phyloP scores from a whole-genome alignment of 2,329 filamentous ascomycete species.

The Cladosporium austrohemisphaericum region DNA sequence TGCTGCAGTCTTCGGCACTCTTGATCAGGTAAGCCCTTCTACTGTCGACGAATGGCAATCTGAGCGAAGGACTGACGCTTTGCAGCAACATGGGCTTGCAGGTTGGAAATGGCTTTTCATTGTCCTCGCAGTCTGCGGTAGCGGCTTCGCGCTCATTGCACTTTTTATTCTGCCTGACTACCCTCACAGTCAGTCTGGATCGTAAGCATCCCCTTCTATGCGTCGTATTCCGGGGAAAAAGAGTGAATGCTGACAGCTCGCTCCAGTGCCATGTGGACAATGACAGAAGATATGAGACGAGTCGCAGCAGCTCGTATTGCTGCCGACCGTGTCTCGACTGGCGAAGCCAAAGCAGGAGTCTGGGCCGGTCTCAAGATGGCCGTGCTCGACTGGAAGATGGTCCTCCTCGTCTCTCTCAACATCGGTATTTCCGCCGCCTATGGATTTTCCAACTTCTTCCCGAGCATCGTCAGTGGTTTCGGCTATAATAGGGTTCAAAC shows the following conservation, averaged over 20 bases:
- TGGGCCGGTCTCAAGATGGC: conserved; percentile 13
- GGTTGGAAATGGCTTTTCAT: conserved; percentile 16
- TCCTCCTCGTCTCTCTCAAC: conserved; percentile 5
- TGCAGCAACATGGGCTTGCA: conserved; percentile 34
- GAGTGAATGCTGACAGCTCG: too few species aligned
- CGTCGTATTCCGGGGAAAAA: too few species aligned
- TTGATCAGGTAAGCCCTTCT: conserved; percentile 53
- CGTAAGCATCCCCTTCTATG: too few species aligned
- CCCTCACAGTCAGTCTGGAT: conserved; percentile 50
- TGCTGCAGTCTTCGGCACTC: conserved; percentile 61
- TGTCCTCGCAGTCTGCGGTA: conserved; percentile 39
- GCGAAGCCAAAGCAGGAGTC: conserved; percentile 41
- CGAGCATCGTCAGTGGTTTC: conserved; percentile 24
- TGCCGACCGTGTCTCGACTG: conserved; percentile 48
- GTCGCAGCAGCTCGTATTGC: conserved; percentile 22
- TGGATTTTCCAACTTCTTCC: conserved; percentile 14
- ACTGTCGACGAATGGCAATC: conserved; percentile 57
- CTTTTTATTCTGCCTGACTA: conserved; percentile 65
- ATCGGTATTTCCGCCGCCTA: conserved; percentile 7
- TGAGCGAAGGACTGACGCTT: background rate
- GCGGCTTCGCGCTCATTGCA: conserved; percentile 56
- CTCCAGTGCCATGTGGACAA: conserved; percentile 42
- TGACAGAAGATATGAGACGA: conserved; percentile 42
- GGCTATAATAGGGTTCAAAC: conserved; percentile 33
- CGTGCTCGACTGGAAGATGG: conserved; percentile 12